Conservation (phyloP, 352 stramenopile species). For the Phytophthora tubulina region DNA sequence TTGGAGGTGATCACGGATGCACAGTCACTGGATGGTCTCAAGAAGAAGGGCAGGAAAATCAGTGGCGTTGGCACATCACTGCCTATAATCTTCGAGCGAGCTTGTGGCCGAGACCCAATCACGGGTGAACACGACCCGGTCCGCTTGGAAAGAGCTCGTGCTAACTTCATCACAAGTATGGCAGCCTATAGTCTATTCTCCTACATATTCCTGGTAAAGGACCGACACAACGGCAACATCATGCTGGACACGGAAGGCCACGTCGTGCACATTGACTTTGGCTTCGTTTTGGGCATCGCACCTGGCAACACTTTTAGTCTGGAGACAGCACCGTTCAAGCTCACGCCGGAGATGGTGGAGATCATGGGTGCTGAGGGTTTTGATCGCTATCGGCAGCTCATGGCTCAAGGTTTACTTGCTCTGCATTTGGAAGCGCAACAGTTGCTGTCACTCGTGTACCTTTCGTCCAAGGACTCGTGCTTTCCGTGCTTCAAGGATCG, state of each 20-base stretch:
- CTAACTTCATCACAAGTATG: constrained; percentile 96
- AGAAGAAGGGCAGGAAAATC: constrained; percentile 85
- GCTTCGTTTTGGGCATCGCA: constrained; percentile 98
- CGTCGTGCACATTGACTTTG: constrained; percentile 99
- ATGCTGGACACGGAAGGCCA: constrained; percentile 96
- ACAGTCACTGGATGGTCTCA: constrained; percentile 96
- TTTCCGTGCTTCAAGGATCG: constrained; percentile 93
- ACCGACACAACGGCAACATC: constrained; percentile 99
- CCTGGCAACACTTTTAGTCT: constrained; percentile 97
- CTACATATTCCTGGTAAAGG: constrained; percentile 98
- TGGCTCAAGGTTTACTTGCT: constrained; percentile 94
- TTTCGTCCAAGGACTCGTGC: constrained; percentile 93
- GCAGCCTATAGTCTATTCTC: constrained; percentile 97
- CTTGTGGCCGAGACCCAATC: constrained; percentile 54
- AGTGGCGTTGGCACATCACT: constrained; percentile 41
- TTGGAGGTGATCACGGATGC: constrained; percentile 96
- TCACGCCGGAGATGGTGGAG: constrained; percentile 97
- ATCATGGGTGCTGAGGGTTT: constrained; percentile 92
- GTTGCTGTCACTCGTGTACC: constrained; percentile 90
- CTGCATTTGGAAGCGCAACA: constrained; percentile 94
- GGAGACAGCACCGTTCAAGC: constrained; percentile 98
- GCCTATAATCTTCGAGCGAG: constrained; percentile 59
- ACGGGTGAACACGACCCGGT: constrained; percentile 51
- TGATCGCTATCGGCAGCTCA: constrained; percentile 92
- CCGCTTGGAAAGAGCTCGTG: constrained; percentile 80